Evolutionary conservation across 495 filamentous ascomycete genomes (phyloP).

Genomic region (Aspergillus bertholletiae): DNA sequence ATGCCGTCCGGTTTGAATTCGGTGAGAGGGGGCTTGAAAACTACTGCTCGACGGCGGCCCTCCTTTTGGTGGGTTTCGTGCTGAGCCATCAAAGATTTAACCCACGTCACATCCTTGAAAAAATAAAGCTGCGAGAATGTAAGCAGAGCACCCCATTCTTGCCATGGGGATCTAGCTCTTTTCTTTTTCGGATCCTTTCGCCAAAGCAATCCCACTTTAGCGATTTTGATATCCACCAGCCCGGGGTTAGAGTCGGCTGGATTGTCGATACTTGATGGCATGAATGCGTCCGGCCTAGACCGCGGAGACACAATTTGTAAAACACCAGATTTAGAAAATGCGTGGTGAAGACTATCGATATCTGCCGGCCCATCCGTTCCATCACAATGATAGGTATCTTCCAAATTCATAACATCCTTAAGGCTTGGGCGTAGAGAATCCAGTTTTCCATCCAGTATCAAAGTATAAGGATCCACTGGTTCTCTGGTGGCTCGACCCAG

Average conservation of each 20-base stretch:
- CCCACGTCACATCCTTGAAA: slow-evolving; percentile 88
- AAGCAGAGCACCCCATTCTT: slow-evolving; percentile 95
- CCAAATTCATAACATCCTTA: slow-evolving; percentile 86
- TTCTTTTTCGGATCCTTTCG: slow-evolving; percentile 94
- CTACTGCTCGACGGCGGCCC: slow-evolving; percentile 53
- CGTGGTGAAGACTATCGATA: slow-evolving; percentile 72
- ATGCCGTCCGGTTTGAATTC: slow-evolving; percentile 90
- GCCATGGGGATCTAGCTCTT: slow-evolving; percentile 92
- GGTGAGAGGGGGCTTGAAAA: slow-evolving; percentile 84
- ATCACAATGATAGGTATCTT: slow-evolving; percentile 87
- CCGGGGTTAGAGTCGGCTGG: slow-evolving; percentile 86
- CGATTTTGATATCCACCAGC: slow-evolving; percentile 94
- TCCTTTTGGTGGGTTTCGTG: slow-evolving; percentile 71
- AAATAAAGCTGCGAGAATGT: slow-evolving; percentile 95
- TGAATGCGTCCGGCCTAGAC: slow-evolving; percentile 92
- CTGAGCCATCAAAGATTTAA: slow-evolving; percentile 86
- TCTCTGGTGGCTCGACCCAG: slow-evolving; percentile 66
- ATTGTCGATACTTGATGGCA: slow-evolving; percentile 79
- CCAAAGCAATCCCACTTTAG: slow-evolving; percentile 94
- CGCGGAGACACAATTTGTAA: slow-evolving; percentile 91
- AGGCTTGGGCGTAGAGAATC: slow-evolving; percentile 78
- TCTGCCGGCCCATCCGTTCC: slow-evolving; percentile 72
- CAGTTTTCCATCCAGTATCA: slow-evolving; percentile 86
- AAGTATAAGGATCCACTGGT: slow-evolving; percentile 89
- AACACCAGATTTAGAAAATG: slow-evolving; percentile 85